Conservation (phyloP, 2,329 filamentous ascomycete species). For the Phoma sp. region DNA sequence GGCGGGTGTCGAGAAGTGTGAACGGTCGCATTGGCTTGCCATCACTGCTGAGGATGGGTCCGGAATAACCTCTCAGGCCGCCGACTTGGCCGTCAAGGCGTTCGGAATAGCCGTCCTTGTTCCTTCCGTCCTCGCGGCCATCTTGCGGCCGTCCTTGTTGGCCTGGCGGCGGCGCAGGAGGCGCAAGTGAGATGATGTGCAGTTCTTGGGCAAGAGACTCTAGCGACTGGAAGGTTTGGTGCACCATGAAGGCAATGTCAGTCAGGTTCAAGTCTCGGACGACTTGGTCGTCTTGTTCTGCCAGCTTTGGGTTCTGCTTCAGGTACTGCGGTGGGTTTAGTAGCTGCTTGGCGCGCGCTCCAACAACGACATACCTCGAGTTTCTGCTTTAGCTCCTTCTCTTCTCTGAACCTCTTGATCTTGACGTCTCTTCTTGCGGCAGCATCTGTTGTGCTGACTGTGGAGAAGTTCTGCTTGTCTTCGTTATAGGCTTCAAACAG, state of each 20-base stretch:
- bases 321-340: conserved; percentile 57
- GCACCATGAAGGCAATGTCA: conserved; percentile 72
- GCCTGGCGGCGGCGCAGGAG: conserved; percentile 56
- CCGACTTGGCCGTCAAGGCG: conserved; percentile 67
- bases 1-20: conserved; percentile 78
- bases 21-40: conserved; percentile 92
- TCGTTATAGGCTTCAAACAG: conserved; percentile 77
- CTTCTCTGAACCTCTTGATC: conserved; percentile 81
- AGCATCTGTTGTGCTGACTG: conserved; percentile 69
- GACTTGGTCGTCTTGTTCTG: conserved; percentile 82
- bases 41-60: conserved; percentile 75
- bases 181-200: conserved; percentile 79
- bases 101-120: conserved; percentile 67
- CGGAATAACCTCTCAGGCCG: conserved; percentile 55
- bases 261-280: conserved; percentile 79
- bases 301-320: conserved; percentile 62
- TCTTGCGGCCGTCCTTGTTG: conserved; percentile 49
- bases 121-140: conserved; percentile 54
- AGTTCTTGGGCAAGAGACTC: conserved; percentile 85
- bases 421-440: conserved; percentile 78
- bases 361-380: conserved; percentile 64
- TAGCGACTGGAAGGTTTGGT: conserved; percentile 84
- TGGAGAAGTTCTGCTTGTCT: conserved; percentile 73
- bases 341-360: neutral
- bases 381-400: conserved; percentile 83